Conservation (phyloP, 345 rosid genomes). For the Camelina sativa region DNA sequence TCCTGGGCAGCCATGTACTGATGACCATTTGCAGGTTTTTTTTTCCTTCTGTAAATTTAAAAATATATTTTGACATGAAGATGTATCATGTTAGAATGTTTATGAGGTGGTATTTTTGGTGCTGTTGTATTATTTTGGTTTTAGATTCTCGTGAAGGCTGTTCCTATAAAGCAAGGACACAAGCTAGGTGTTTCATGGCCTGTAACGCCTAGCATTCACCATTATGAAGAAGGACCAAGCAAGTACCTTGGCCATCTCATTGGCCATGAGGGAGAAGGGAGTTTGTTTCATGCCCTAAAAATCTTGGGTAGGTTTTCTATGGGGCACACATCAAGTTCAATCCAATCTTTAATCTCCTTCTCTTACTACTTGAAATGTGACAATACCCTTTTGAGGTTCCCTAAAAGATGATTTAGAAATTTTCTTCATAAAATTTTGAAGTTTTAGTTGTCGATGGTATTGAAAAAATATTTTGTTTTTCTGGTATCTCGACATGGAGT, state of each 20-base stretch:
- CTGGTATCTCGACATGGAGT: background rate
- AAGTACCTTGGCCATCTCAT: conserved; percentile 87
- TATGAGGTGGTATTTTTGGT: conserved; percentile 25
- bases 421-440: background rate
- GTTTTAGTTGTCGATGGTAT: background rate
- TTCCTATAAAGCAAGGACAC: conserved; percentile 90
- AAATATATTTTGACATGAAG: background rate
- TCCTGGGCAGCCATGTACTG: conserved; percentile 81
- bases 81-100: conserved; percentile 18
- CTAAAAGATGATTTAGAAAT: background rate
- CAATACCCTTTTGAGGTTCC: background rate
- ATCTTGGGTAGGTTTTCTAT: conserved; percentile 63
- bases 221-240: conserved; percentile 84
- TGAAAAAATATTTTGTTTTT: background rate
- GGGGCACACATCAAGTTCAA: conserved; percentile 5
- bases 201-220: conserved; percentile 75
- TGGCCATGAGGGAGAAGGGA: conserved; percentile 96
- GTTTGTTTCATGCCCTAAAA: conserved; percentile 80
- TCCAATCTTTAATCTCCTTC: background rate
- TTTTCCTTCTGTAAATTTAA: conserved; percentile 13
- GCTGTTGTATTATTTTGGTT: conserved; percentile 18
- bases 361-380: background rate
- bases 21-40: conserved; percentile 84
- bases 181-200: conserved; percentile 81
- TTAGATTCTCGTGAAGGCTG: conserved; percentile 80